phyloP scores from a whole-genome alignment of 2,329 filamentous ascomycete genomes.

The Fusarium tjaetaba region DNA sequence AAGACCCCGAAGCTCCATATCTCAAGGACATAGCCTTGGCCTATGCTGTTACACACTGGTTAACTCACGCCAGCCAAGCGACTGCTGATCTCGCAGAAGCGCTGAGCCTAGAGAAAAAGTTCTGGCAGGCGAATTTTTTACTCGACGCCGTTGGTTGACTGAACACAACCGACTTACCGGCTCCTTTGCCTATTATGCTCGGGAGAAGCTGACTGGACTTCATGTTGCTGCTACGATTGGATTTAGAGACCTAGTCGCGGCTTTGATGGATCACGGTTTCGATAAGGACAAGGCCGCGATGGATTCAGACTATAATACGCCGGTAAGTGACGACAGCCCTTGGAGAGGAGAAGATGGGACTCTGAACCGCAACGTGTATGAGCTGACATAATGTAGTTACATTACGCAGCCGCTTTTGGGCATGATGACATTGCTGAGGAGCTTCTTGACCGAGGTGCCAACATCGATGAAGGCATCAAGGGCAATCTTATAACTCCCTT shows the following conservation, averaged over 20 bases:
- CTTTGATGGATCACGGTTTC: conserved; percentile 52
- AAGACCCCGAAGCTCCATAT: conserved; percentile 44
- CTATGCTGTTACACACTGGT: conserved; percentile 55
- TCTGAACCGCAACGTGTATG: too few species aligned
- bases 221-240: conserved; percentile 53
- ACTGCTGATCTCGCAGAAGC: conserved; percentile 55
- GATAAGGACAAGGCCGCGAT: conserved; percentile 47
- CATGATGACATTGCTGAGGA: conserved; percentile 22
- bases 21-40: conserved; percentile 42
- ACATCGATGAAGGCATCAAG: conserved; percentile 46
- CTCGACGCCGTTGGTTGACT: conserved; percentile 52
- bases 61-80: conserved; percentile 54
- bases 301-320: conserved; percentile 47
- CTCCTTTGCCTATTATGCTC: conserved; percentile 45
- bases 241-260: conserved; percentile 51
- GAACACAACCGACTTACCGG: conserved; percentile 48
- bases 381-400: conserved; percentile 5
- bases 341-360: neutral
- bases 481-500: conserved; percentile 48
- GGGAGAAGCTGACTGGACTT: conserved; percentile 47
- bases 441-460: conserved; percentile 14
- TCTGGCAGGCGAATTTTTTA: conserved; percentile 51
- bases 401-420: conserved; percentile 22
- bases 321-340: conserved; percentile 41
- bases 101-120: conserved; percentile 50